A percentile compares a stretch with the other conserved stretches of the same genome.
phyloP scores from a whole-genome alignment of 1,284 basidiomycete genomes.

The Trametes versicolor region DNA sequence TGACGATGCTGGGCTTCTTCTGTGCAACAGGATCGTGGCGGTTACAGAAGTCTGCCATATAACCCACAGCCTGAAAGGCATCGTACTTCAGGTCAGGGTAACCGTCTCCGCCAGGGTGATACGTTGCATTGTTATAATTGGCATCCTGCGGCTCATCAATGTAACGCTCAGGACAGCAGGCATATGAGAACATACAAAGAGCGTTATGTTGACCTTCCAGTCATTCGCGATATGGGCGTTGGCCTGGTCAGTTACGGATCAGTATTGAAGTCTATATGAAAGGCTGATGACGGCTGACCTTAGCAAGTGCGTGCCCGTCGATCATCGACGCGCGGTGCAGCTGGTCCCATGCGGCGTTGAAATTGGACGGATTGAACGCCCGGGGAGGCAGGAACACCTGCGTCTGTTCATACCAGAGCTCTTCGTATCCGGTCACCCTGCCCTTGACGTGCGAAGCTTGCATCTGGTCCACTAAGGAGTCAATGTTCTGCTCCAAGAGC shows the following conservation, averaged over 20 bases:
- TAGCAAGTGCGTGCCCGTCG: background rate
- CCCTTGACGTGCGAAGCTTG: background rate
- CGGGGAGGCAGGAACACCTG: constrained; percentile 22
- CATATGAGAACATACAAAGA: constrained; percentile 11
- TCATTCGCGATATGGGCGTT: constrained; percentile 11
- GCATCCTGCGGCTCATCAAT: constrained; percentile 10
- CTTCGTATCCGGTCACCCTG: constrained; percentile 8
- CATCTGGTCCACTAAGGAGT: constrained; percentile 13
- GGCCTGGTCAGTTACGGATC: background rate
- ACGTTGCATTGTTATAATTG: constrained; percentile 11
- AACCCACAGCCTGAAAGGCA: constrained; percentile 4
- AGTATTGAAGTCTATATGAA: background rate
- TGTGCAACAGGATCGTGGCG: background rate
- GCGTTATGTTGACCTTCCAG: constrained; percentile 28
- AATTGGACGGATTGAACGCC: constrained; percentile 15
- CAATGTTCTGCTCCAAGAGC: constrained; percentile 10
- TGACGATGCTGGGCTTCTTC: constrained; percentile 6
- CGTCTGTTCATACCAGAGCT: constrained; percentile 16
- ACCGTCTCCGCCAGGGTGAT: constrained; percentile 7
- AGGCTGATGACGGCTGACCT: background rate
- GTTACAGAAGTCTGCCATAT: constrained; percentile 15
- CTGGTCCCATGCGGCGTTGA: constrained; percentile 9
- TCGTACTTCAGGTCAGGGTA: constrained; percentile 9
- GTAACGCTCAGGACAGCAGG: background rate
- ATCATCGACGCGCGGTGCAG: background rate